A percentile compares a stretch with the other conserved stretches of the same genome.
Evolutionary conservation across 352 stramenopile species (phyloP).

Genomic region (Phytopythium mirpurense): DNA sequence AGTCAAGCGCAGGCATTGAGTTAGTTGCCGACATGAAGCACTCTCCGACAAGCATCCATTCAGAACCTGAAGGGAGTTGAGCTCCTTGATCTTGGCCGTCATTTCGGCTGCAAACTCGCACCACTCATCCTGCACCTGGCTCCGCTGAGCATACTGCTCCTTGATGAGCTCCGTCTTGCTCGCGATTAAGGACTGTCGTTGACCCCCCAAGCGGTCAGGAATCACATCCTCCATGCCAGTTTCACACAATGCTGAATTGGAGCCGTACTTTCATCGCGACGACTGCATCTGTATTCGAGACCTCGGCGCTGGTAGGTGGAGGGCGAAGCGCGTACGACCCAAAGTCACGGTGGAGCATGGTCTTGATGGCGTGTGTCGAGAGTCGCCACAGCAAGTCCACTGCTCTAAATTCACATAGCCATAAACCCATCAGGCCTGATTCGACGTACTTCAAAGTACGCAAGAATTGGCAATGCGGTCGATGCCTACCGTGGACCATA

Average conservation of each 20-base stretch:
- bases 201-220: neutral
- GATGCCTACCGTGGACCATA: conserved; percentile 39
- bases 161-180: conserved; percentile 38
- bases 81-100: conserved; percentile 31
- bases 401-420: too few relatives aligned
- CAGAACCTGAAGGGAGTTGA: conserved; percentile 23
- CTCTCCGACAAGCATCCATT: neutral
- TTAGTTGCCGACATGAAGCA: neutral
- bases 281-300: conserved; percentile 9
- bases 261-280: conserved; percentile 16
- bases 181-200: conserved; percentile 29
- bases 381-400: conserved; percentile 53
- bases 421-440: too few relatives aligned
- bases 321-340: conserved; percentile 9
- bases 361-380: conserved; percentile 36
- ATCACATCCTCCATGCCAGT: neutral
- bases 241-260: too few relatives aligned
- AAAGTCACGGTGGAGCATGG: conserved; percentile 15
- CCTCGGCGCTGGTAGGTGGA: neutral
- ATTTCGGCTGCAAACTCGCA: conserved; percentile 22
- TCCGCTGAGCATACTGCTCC: conserved; percentile 26
- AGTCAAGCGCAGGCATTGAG: neutral
- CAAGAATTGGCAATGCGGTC: too few relatives aligned
- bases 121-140: conserved; percentile 40
- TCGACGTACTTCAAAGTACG: too few relatives aligned